phyloP scores from a whole-genome alignment of 2,329 filamentous ascomycete species.

The Sclerotinia nivalis region DNA sequence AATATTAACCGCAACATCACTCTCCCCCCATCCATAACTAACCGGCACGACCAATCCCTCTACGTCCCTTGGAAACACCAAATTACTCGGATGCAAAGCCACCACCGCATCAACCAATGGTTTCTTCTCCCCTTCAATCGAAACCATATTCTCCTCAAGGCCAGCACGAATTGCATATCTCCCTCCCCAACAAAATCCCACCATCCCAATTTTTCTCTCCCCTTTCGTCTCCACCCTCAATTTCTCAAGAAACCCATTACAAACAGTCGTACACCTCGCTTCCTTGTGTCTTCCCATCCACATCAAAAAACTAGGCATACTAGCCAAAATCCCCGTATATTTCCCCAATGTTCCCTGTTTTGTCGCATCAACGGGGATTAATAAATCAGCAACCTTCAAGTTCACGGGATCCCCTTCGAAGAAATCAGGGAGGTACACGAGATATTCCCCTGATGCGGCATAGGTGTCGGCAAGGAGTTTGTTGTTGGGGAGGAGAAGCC shows the following conservation, averaged over 20 bases:
- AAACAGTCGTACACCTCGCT: constrained; percentile 40
- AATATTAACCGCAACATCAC: constrained; percentile 39
- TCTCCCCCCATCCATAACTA: constrained; percentile 41
- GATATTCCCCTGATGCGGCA: constrained; percentile 39
- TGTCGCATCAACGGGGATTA: constrained; percentile 43
- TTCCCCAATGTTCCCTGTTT: constrained; percentile 43
- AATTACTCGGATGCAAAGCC: constrained; percentile 41
- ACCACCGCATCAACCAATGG: neutral
- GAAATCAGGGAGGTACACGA: constrained; percentile 42
- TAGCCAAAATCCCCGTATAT: constrained; percentile 45
- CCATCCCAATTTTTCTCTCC: constrained; percentile 42
- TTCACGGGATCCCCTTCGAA: constrained; percentile 41
- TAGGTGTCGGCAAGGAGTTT: constrained; percentile 41
- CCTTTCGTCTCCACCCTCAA: neutral
- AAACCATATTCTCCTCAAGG: constrained; percentile 41
- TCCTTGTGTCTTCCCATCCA: constrained; percentile 43
- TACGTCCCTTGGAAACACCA: constrained; percentile 43
- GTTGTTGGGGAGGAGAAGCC: constrained; percentile 40
- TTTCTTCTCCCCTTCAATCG: constrained; percentile 38
- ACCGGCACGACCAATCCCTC: constrained; percentile 40
- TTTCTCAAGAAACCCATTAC: constrained; percentile 33
- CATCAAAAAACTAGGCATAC: constrained; percentile 39
- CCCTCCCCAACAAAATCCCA: constrained; percentile 45
- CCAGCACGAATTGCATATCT: constrained; percentile 41
- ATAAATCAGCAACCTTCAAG: constrained; percentile 42